These are phyloP conservation scores for Trichoderma semiorbis DNA, from an alignment of 2,329 filamentous ascomycete genomes.

Conservation along the genomic window DNA sequence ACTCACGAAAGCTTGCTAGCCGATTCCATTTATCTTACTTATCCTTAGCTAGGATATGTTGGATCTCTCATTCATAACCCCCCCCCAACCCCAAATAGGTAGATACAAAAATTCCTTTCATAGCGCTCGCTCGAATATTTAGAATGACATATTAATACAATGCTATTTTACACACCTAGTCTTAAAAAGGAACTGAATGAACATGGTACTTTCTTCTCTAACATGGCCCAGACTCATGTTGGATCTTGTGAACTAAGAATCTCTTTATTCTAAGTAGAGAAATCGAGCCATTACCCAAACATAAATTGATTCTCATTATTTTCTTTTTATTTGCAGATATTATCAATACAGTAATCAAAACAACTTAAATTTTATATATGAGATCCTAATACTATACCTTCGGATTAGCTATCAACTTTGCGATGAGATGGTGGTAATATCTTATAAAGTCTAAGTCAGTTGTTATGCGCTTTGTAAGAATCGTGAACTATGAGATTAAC, in stretches of 20 bases:
- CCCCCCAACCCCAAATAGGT: neutral
- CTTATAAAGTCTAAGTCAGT: neutral
- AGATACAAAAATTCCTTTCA: neutral
- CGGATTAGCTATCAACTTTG: neutral
- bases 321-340: neutral
- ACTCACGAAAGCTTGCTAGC: neutral
- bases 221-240: neutral
- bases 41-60: neutral
- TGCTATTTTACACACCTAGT: neutral
- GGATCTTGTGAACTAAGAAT: neutral
- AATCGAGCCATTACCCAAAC: neutral
- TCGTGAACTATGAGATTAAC: neutral
- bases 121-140: neutral
- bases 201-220: neutral
- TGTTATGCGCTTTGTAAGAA: neutral
- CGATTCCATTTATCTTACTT: neutral
- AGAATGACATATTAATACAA: neutral
- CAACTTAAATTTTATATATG: neutral
- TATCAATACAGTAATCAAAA: neutral
- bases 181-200: neutral
- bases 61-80: neutral
- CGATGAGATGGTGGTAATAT: neutral
- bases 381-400: neutral
- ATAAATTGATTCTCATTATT: neutral
- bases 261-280: neutral